Evolutionary conservation across 2,329 filamentous ascomycete species (phyloP), one percentile per base, ranked within the genome.

Genomic region (Aspergillus vadensis): DNA sequence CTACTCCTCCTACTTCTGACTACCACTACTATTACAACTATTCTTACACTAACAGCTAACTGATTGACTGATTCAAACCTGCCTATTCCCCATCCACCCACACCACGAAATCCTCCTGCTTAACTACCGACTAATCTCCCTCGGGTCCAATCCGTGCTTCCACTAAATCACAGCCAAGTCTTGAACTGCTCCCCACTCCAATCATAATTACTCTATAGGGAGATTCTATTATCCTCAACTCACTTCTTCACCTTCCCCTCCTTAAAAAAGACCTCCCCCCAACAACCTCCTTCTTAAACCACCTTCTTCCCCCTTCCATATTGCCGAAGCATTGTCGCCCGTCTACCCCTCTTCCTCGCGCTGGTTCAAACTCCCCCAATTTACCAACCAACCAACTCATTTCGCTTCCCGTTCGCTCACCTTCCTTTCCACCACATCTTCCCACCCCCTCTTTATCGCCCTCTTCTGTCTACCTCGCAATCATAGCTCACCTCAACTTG

Each of bases 161-260:
- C 58, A 56, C 38, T 56, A 57, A 50, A 53, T 32, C 53, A 23
- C 56, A 60, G 61, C 61, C 61, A 63, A 63, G 61, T 60, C 54
- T 44, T 21, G 17, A 14, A n/a, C 41, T 21, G 19, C 51, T 55
- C 52, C 61, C 58, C 61, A 55, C 55, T 44, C 41, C 41, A 44
- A 44, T 44, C 25, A 50, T n/a, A 15, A 23, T 21, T 44, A 44
- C 41, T 60, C 44, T 52, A 36, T 59, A 62, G 43, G 54, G 50
- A 58, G 53, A 38, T 58, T 47, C 36, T 48, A 30, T 50, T 50
- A 50, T 50, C 52, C 41, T 56, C 57, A 38, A 38, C n/a, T 36
- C 36, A n/a, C 32, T 55, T 55, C 47, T 32, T 17, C 47, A 19
- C 54, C 27, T 17, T 19, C 36, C 52, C 44, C 30, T 21, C 32